These are phyloP conservation scores for Gossypium davidsonii DNA, from an alignment of 441 rosid species.

Conservation along the genomic window DNA sequence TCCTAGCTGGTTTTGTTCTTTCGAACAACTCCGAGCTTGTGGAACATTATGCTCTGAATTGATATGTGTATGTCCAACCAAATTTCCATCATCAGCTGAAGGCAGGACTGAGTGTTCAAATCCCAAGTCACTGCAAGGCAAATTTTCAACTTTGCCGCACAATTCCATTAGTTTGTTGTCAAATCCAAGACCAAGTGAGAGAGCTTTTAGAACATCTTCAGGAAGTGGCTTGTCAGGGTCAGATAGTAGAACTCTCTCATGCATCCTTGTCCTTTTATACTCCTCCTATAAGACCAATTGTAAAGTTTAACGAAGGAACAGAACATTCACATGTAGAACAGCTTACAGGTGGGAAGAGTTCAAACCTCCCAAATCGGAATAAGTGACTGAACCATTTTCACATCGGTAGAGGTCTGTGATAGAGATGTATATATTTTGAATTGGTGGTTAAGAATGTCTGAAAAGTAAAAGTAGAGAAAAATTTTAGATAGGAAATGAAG, in stretches of 20 bases:
- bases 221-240: slow-evolving; percentile 77
- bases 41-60: slow-evolving; percentile 27
- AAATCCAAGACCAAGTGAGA: slow-evolving; percentile 51
- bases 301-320: slow-evolving; percentile 17
- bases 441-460: slow-evolving; percentile 83
- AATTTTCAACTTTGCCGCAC: slow-evolving; percentile 31
- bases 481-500: slow-evolving; percentile 15
- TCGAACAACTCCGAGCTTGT: slow-evolving; percentile 24
- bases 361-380: slow-evolving; percentile 97
- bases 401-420: slow-evolving; percentile 67
- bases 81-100: slow-evolving; percentile 24
- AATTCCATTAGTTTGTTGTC: slow-evolving; percentile 41
- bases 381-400: slow-evolving; percentile 93
- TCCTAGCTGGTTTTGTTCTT: slow-evolving; percentile 23
- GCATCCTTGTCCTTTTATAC: slow-evolving; percentile 70
- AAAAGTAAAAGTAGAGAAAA: slow-evolving; percentile 20
- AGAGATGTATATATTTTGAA: slow-evolving; percentile 56
- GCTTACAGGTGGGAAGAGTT: slow-evolving; percentile 12
- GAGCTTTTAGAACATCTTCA: slow-evolving; percentile 58
- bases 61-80: slow-evolving; percentile 28
- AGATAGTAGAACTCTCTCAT: slow-evolving; percentile 41
- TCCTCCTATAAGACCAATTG: slow-evolving; percentile 55
- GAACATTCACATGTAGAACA: slow-evolving; percentile 13
- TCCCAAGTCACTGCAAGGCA: slow-evolving; percentile 25
- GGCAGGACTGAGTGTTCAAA: slow-evolving; percentile 25